These are phyloP conservation scores for Pterula multifida DNA, from an alignment of 1,284 basidiomycete genomes.

Conservation along the genomic window DNA sequence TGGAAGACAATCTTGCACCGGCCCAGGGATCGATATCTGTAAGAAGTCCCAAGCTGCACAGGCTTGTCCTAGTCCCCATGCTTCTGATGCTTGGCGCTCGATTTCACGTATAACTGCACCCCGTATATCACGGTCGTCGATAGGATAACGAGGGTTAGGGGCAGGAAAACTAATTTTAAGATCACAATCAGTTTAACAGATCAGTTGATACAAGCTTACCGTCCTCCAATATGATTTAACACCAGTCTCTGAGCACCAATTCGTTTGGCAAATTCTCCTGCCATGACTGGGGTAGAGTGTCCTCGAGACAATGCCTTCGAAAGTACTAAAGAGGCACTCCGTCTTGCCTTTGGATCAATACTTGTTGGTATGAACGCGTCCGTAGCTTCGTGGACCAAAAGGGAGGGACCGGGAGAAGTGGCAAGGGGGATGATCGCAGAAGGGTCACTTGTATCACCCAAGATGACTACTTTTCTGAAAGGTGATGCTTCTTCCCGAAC, in stretches of 20 bases:
- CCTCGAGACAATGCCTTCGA: conserved; percentile 53
- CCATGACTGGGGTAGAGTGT: conserved; percentile 78
- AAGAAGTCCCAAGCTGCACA: conserved; percentile 61
- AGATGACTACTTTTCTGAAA: conserved; percentile 36
- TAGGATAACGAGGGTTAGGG: conserved; percentile 26
- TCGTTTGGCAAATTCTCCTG: conserved; percentile 63
- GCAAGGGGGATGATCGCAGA: conserved; percentile 45
- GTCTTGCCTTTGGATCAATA: conserved; percentile 36
- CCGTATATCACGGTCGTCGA: conserved; percentile 23
- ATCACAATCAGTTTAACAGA: conserved; percentile 14
- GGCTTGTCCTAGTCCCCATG: conserved; percentile 40
- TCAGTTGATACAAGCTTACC: conserved; percentile 36
- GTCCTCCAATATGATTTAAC: conserved; percentile 75
- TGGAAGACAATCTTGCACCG: too few species aligned
- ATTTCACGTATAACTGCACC: conserved; percentile 47
- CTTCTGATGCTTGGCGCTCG: conserved; percentile 47
- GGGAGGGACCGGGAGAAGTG: conserved; percentile 28
- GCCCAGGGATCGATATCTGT: conserved; percentile 34
- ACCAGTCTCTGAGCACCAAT: conserved; percentile 58
- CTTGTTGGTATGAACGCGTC: conserved; percentile 61
- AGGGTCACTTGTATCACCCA: conserved; percentile 61
- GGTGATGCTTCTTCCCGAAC: conserved; percentile 48
- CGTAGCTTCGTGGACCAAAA: conserved; percentile 77
- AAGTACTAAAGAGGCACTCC: conserved; percentile 35
- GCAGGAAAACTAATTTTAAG: conserved; percentile 28